Base-by-base conservation (phyloP, 2,329 filamentous ascomycete species). In the Aspergillus novofumigatus region DNA sequence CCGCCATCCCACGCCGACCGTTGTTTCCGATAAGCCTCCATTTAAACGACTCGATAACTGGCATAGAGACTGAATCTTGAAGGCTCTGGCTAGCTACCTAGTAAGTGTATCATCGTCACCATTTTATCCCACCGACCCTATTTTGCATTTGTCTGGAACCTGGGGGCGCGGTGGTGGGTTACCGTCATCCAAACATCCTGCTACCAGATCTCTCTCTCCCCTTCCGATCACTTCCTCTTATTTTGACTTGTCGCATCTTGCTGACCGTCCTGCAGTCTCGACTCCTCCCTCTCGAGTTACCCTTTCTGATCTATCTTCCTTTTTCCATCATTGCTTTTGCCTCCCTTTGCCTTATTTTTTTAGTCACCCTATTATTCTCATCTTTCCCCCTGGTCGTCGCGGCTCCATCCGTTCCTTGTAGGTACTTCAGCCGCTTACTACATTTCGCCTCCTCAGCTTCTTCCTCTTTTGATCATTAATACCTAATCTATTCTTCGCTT, bases 21-120 rank as follows among this genome's bases (percentile, higher is more conserved):
- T 65, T 61, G 63, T 62, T 72, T 69, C 68, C 67, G 69, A 72
- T 69, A 68, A 72, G 69, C 67, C 67, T 67, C 65, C 59, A 28
- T 52, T 23, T 47, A 48, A 20, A 45, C n/a, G 42, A 45, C 20
- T 17, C 32, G 32, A 38, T 17, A 17, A 38, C 14, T 38, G 32
- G 32, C 14, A 7, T 38, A 38, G 32, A 38, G 14, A 38, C 32
- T 38, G 32, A 17, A 38, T 38, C 5, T 38, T 38, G 32, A 7
- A 38, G 14, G 5, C 17, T 17, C 32, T 38, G 14, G 14, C 17
- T 38, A 38, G 32, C 32, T 17, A 38, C 14, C 4, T n/a, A 38
- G 32, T 38, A 38, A 38, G n/a, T 45, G 11, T 57, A 57, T 67
- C 60, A 53, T 68, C 66, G 65, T 67, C 66, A 67, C 65, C 64